A percentile compares a stretch with the other conserved stretches of the same genome.
These are phyloP conservation scores for Apiospora hydei DNA, from an alignment of 2,329 filamentous ascomycete genomes.

Conservation along the genomic window DNA sequence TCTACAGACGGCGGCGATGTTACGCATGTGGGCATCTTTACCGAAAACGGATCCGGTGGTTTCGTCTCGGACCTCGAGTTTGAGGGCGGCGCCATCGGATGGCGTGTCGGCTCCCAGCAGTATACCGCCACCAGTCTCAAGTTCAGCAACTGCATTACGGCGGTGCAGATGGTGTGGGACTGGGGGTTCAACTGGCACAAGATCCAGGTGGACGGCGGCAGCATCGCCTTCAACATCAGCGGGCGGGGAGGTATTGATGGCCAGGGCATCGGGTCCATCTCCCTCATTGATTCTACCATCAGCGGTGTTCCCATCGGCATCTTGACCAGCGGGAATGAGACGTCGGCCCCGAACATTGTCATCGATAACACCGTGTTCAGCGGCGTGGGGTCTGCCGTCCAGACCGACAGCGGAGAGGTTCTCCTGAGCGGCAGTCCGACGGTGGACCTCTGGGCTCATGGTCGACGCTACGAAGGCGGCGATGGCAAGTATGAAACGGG, in stretches of 20 bases:
- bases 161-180: constrained; percentile 64
- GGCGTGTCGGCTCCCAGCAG: constrained; percentile 59
- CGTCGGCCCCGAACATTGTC: constrained; percentile 50
- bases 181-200: constrained; percentile 57
- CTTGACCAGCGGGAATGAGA: constrained; percentile 47
- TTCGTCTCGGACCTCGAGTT: constrained; percentile 60
- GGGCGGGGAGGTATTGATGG: constrained; percentile 49
- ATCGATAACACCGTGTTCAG: constrained; percentile 62
- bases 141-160: constrained; percentile 58
- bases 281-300: constrained; percentile 63
- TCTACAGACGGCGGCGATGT: neutral
- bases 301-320: constrained; percentile 57
- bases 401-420: constrained; percentile 6
- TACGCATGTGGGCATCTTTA: constrained; percentile 26
- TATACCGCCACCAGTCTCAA: constrained; percentile 65
- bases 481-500: no score
- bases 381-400: constrained; percentile 36
- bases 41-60: constrained; percentile 26
- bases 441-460: constrained; percentile 66
- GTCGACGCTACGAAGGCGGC: no score
- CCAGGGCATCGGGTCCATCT: constrained; percentile 58
- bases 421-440: constrained; percentile 49
- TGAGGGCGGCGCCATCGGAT: constrained; percentile 66
- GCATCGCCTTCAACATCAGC: constrained; percentile 46
- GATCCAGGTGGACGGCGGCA: neutral